Evolutionary conservation across 2,329 filamentous ascomycete species (phyloP), one percentile per base, ranked within the genome.

Genomic region (Hypoxylon sp.): DNA sequence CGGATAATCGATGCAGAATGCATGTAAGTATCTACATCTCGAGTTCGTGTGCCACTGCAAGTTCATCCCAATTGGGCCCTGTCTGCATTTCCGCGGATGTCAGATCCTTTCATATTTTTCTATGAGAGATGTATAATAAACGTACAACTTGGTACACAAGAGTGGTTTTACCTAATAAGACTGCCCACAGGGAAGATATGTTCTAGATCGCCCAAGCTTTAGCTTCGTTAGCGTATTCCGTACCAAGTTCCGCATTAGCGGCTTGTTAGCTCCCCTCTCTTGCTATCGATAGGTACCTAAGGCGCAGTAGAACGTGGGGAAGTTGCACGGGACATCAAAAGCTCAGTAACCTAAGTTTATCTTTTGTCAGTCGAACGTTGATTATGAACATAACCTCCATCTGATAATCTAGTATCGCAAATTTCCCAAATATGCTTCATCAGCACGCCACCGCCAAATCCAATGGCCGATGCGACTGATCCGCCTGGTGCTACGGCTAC

Each of bases 401-500:
- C 37, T 46, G 39, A 13, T 39, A 24, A 13, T 6, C n/a, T 24
- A 5, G 37, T 32, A 17, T 59, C n/a, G n/a, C 30, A 22, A 41
- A 48, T 6, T 51, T 26, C 19, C 20, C 41, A 50, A 61, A 48
- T 22, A 68, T 65, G 65, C 59, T 56, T 59, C 32, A 34, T 37
- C 54, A 28, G 28, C 11, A 11, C 30, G 2, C 22, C 7, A n/a
- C 17, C 32, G 54, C 56, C 20, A 46, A 56, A 39, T 55, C 41
- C 64, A 39, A 73, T 73, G 71, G 59, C 69, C 26, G 71, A 73
- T 34, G 55, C 64, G 56, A 67, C 46, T 50, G 71, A 73, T 46
- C 59, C 69, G 22, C 67, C 65, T 30, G 58, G 49, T 47, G 47
- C 30, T 54, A 70, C 62, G 66, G 64, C 62, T 59, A 59, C 22